Base-by-base conservation (phyloP, 352 stramenopile genomes). In the Phytophthora megakarya region DNA sequence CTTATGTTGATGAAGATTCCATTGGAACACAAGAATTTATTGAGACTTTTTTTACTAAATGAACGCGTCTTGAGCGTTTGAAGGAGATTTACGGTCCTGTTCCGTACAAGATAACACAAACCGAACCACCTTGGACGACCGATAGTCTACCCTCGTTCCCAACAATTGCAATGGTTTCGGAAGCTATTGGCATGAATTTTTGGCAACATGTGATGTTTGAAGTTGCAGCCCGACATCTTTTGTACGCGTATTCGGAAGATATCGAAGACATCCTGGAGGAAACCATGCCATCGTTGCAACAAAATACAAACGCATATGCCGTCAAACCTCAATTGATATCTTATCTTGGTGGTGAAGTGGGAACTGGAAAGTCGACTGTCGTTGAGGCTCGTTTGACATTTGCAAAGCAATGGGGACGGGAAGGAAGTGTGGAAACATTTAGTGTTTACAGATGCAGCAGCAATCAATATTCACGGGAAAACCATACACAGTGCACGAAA, bases 181-280 rank as follows among this genome's bases (percentile, higher is more conserved):
- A 44, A n/a, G 52, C 43, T 1, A 70, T 65, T 18, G 22, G 37
- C 0, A 25, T 77, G 0, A 77, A 77, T 18, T 67, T 78, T 18
- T 74, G 58, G 62, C 62, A 78, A n/a, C 66, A 78, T 16, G 38
- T 57, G 0, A 53, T 62, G 0, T 73, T 78, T 12, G 71, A 75
- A 28, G 23, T 52, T 11, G 4, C 38, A 8, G 61, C 70, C 3
- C 48, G 66, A 5, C 66, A 75, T 19, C 22, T 78, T 3, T 22
- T 79, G 0, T 64, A 55, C 6, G 44, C 40, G 0, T 73, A 70
- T 19, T 52, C 43, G 0, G 28, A 5, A 5, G 67, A 76, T 28
- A 57, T 67, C 23, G 33, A 25, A 1, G 13, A 30, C 4, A 32
- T 18, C 0, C 10, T 22, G 7, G 37, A 16, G 11, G 40, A 71